These are phyloP conservation scores for Trametes cubensis DNA, from an alignment of 768 basidiomycete species.

Conservation along the genomic window DNA sequence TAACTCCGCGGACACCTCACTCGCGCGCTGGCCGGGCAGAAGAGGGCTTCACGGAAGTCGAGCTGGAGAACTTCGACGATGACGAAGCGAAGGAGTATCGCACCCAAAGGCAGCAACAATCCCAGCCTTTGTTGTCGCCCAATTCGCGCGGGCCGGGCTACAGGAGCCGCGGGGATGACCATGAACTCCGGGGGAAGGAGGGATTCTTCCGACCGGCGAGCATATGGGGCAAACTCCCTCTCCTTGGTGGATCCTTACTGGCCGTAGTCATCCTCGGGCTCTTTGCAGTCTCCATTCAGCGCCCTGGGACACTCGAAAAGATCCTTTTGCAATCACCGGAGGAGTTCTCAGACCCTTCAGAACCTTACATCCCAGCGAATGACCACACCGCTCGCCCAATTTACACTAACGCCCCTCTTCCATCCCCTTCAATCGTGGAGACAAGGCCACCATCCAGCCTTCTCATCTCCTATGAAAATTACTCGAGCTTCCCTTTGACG, in stretches of 20 bases:
- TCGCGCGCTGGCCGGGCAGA: conserved; percentile 61
- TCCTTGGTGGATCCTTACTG: conserved; percentile 48
- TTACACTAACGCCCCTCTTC: conserved; percentile 20
- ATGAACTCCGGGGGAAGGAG: conserved; percentile 25
- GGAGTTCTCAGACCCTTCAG: conserved; percentile 15
- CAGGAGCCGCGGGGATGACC: conserved; percentile 46
- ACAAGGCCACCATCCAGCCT: conserved; percentile 22
- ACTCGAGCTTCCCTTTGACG: conserved; percentile 59
- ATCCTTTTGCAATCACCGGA: conserved; percentile 16
- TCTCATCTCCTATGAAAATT: conserved; percentile 57
- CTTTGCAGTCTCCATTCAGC: conserved; percentile 50
- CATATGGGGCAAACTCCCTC: conserved; percentile 37
- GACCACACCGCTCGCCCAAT: conserved; percentile 17
- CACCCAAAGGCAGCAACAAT: conserved; percentile 30
- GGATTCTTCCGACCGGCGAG: conserved; percentile 6
- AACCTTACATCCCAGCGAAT: conserved; percentile 18
- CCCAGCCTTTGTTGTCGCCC: conserved; percentile 54
- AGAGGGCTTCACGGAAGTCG: conserved; percentile 53
- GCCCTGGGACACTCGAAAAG: conserved; percentile 39
- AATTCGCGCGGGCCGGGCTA: conserved; percentile 45
- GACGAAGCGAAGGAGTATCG: conserved; percentile 38
- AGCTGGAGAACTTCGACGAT: conserved; percentile 42
- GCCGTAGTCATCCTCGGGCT: conserved; percentile 51
- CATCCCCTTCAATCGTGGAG: conserved; percentile 28
- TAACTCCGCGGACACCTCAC: conserved; percentile 66